A percentile compares a stretch with the other conserved stretches of the same genome.
Evolutionary conservation across 208 protist genomes (phyloP).

Genomic region (Angomonas deanei): DNA sequence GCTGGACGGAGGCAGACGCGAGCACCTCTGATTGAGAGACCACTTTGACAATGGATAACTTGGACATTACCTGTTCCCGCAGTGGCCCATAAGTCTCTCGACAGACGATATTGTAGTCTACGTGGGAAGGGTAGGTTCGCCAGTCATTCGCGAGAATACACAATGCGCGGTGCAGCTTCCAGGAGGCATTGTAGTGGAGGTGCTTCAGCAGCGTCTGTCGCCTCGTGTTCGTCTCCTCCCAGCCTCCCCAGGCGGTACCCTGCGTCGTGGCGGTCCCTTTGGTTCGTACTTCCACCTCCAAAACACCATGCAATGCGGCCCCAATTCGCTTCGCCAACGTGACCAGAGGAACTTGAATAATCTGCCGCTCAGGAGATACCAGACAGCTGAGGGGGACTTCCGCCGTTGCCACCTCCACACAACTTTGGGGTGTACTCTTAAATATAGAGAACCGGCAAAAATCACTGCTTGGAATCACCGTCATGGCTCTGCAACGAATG

Average conservation of each 20-base stretch:
- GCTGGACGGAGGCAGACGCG: background rate
- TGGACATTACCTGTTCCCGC: background rate
- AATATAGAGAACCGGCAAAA: background rate
- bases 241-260: background rate
- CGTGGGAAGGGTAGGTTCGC: too few species aligned
- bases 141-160: constrained; percentile 21
- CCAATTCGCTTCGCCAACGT: constrained; percentile 10
- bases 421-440: background rate
- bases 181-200: constrained; percentile 20
- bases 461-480: background rate
- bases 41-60: background rate
- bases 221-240: background rate
- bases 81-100: constrained; percentile 8
- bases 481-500: background rate
- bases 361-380: background rate
- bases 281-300: constrained; percentile 22
- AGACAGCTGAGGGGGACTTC: background rate
- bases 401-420: background rate
- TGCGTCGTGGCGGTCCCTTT: background rate
- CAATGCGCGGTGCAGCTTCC: constrained; percentile 25
- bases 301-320: constrained; percentile 15
- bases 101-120: constrained; percentile 3
- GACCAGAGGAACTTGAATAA: constrained; percentile 18
- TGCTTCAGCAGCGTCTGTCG: constrained; percentile 13
- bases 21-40: background rate